Conservation (phyloP, 352 stramenopile species). For the Phytophthora syringae region DNA sequence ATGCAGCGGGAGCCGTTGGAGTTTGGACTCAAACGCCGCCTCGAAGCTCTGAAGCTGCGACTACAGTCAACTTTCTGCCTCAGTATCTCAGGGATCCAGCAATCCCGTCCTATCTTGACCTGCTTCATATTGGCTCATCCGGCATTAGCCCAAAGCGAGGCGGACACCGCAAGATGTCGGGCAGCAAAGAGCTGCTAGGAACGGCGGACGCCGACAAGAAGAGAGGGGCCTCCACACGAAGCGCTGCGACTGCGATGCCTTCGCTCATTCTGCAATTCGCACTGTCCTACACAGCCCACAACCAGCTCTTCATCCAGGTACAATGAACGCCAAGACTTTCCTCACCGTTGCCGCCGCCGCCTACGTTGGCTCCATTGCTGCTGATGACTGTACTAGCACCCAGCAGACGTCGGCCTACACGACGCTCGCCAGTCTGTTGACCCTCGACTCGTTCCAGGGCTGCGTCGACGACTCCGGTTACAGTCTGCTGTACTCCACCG, state of each 20-base stretch:
- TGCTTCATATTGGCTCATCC: constrained; percentile 16
- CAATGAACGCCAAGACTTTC: constrained; percentile 34
- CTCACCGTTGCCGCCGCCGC: constrained; percentile 22
- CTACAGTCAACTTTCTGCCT: constrained; percentile 9
- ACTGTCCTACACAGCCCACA: constrained; percentile 11
- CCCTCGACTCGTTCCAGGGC: constrained; percentile 31
- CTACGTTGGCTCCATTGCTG: constrained; percentile 24
- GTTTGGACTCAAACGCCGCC: neutral
- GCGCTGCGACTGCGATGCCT: neutral
- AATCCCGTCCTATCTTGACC: constrained; percentile 18
- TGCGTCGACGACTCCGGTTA: no score
- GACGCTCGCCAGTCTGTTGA: constrained; percentile 35
- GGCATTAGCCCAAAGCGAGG: neutral
- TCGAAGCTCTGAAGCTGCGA: neutral
- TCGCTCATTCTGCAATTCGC: constrained; percentile 32
- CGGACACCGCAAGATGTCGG: constrained; percentile 5
- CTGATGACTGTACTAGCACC: constrained; percentile 14
- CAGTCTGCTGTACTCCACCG: constrained; percentile 34
- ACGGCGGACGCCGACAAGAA: no score
- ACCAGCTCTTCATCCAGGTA: constrained; percentile 15
- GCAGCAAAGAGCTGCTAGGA: constrained; percentile 22
- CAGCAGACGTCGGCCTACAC: constrained; percentile 38
- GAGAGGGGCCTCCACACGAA: no score
- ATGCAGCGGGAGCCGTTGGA: neutral
- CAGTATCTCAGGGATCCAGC: constrained; percentile 27